phyloP scores from a whole-genome alignment of 805 yeast species.

The Ogataea nakhonphanomensis region DNA sequence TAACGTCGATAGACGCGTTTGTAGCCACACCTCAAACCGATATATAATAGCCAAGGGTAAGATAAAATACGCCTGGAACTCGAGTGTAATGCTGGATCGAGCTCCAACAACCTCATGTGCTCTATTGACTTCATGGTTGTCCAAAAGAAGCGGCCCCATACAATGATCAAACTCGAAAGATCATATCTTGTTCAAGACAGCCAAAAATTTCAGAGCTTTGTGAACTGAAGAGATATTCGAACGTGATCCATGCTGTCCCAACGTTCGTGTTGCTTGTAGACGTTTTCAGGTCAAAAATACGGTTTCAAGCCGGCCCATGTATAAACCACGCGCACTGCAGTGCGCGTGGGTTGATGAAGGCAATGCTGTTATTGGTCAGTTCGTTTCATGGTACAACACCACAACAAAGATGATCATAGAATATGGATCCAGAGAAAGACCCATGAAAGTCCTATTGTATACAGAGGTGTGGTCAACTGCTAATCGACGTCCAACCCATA shows the following conservation, averaged over 20 bases:
- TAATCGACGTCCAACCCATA: conserved; percentile 11
- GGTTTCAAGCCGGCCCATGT: too few species aligned
- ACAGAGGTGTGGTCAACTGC: conserved; percentile 58
- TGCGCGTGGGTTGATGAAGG: conserved; percentile 90
- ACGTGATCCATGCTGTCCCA: conserved; percentile 95
- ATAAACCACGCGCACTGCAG: too few species aligned
- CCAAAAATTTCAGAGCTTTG: conserved; percentile 93
- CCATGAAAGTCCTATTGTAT: conserved; percentile 45
- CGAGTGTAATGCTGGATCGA: conserved; percentile 35
- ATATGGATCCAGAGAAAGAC: conserved; percentile 48
- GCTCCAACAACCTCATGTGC: conserved; percentile 46
- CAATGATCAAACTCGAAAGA: conserved; percentile 84
- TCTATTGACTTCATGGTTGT: conserved; percentile 55
- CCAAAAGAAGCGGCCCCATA: conserved; percentile 49
- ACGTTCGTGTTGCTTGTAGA: conserved; percentile 96
- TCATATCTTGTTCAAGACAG: conserved; percentile 92
- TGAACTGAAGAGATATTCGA: conserved; percentile 81
- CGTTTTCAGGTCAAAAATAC: conserved; percentile 73
- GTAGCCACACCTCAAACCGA: conserved; percentile 5
- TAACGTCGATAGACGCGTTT: conserved; percentile 5
- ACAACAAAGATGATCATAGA: conserved; percentile 81
- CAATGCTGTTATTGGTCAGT: conserved; percentile 95
- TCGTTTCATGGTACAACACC: conserved; percentile 76
- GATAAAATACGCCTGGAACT: not conserved
- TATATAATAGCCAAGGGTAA: not conserved